phyloP scores from a whole-genome alignment of 495 filamentous ascomycete genomes.

The Pyronema omphalodes region DNA sequence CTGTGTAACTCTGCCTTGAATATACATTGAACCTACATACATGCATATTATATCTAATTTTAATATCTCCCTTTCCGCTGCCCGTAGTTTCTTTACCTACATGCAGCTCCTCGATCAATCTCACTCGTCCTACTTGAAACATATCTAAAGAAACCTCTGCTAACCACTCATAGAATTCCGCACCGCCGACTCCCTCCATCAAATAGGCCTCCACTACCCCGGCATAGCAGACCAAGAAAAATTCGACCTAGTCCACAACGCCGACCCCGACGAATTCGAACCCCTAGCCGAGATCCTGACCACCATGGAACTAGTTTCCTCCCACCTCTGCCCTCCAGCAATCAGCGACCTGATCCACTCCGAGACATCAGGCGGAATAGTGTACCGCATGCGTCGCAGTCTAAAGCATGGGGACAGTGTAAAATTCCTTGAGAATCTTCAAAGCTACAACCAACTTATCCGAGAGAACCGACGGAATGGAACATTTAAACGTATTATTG shows the following conservation, averaged over 20 bases:
- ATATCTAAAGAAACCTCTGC: background rate
- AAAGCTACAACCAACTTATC: slow-evolving; percentile 57
- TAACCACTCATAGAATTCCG: background rate
- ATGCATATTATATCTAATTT: no score
- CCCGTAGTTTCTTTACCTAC: slow-evolving; percentile 40
- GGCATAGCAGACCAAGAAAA: slow-evolving; percentile 27
- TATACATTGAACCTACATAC: no score
- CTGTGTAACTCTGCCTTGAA: slow-evolving; percentile 20
- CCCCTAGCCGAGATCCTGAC: slow-evolving; percentile 68
- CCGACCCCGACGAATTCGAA: slow-evolving; percentile 62
- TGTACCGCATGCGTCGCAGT: slow-evolving; percentile 30
- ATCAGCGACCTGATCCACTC: slow-evolving; percentile 48
- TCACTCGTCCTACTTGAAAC: background rate
- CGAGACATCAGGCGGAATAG: slow-evolving; percentile 51
- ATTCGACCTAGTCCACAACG: slow-evolving; percentile 59
- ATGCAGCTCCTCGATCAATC: background rate
- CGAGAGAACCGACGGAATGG: slow-evolving; percentile 40
- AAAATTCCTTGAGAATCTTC: slow-evolving; percentile 49
- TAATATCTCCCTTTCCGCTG: no score
- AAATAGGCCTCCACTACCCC: slow-evolving; percentile 10
- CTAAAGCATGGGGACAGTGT: slow-evolving; percentile 42
- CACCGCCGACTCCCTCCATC: background rate
- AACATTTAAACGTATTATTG: slow-evolving; percentile 49
- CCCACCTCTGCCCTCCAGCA: slow-evolving; percentile 52
- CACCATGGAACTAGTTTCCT: slow-evolving; percentile 53